Conservation (phyloP, 148 eudicot genomes). For the Polygonum maritimum region DNA sequence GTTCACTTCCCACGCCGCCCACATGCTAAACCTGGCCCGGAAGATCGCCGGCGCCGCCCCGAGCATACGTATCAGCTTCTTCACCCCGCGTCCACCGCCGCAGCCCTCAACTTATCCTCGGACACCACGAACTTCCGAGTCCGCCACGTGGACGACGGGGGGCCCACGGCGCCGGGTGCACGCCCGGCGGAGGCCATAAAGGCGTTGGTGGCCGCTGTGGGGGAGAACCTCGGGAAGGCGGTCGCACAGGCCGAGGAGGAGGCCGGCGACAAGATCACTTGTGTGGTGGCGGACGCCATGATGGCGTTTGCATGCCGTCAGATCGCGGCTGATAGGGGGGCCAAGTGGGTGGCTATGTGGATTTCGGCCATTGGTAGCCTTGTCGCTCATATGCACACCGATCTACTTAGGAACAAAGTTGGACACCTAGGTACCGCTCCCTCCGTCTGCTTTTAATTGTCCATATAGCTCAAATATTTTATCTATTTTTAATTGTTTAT, state of each 20-base stretch:
- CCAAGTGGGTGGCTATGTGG: slow-evolving; percentile 33
- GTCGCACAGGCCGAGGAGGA: slow-evolving; percentile 21
- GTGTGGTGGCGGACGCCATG: slow-evolving; percentile 30
- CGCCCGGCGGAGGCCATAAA: slow-evolving; percentile 15
- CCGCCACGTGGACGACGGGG: not conserved
- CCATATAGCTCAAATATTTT: too few species aligned
- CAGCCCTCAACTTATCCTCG: not conserved
- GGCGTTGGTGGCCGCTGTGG: slow-evolving; percentile 19
- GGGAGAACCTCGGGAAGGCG: slow-evolving; percentile 19
- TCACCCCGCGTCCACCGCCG: slow-evolving; percentile 1
- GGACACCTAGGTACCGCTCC: not conserved
- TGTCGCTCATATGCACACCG: slow-evolving; percentile 28
- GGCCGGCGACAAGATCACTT: slow-evolving; percentile 22
- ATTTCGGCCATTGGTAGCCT: slow-evolving; percentile 13
- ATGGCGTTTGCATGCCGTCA: slow-evolving; percentile 21
- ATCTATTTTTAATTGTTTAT: too few species aligned
- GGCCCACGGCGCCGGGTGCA: not conserved
- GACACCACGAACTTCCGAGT: not conserved
- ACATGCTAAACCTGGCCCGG: not conserved
- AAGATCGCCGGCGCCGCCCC: not conserved
- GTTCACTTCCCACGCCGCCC: not conserved
- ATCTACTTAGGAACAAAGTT: slow-evolving; percentile 19
- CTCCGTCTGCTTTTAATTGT: too few species aligned
- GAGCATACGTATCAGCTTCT: slow-evolving; percentile 1
- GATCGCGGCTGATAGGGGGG: slow-evolving; percentile 22